Evolutionary conservation across 306 rosid genomes (phyloP).

Genomic region (Dicorynia guianensis): DNA sequence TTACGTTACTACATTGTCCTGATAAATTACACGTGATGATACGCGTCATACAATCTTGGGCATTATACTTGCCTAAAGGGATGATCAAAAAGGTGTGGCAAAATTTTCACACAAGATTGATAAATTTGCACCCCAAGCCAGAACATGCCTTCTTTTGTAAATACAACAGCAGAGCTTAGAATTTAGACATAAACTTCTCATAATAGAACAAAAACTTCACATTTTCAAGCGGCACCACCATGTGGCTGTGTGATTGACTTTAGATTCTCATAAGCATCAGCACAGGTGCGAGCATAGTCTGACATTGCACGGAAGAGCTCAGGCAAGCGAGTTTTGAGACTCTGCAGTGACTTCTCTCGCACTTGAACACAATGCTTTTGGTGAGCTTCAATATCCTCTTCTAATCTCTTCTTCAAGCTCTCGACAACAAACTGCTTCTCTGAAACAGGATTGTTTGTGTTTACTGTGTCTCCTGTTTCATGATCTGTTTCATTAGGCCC

Average conservation of each 20-base stretch:
- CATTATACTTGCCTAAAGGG: slow-evolving; percentile 28
- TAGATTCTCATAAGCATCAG: slow-evolving; percentile 65
- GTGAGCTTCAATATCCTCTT: slow-evolving; percentile 74
- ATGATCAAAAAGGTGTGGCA: slow-evolving; percentile 37
- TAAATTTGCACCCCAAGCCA: slow-evolving; percentile 39
- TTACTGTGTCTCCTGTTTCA: slow-evolving; percentile 70
- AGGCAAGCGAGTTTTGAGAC: slow-evolving; percentile 79
- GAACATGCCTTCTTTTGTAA: slow-evolving; percentile 43
- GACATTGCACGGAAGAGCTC: slow-evolving; percentile 79
- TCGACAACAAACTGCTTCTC: slow-evolving; percentile 73
- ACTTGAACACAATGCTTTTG: slow-evolving; percentile 72
- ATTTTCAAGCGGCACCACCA: slow-evolving; percentile 44
- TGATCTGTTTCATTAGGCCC: slow-evolving; percentile 58
- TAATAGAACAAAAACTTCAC: slow-evolving; percentile 26
- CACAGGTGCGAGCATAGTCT: slow-evolving; percentile 62
- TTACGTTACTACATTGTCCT: background rate
- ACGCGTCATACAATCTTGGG: background rate
- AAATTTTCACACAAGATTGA: slow-evolving; percentile 52
- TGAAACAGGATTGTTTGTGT: slow-evolving; percentile 56
- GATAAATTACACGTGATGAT: background rate
- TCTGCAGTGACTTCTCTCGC: slow-evolving; percentile 76
- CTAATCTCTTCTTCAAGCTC: slow-evolving; percentile 78
- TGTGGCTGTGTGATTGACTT: slow-evolving; percentile 49
- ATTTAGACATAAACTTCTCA: slow-evolving; percentile 32
- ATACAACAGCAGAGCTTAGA: slow-evolving; percentile 19